phyloP scores from a whole-genome alignment of 2,329 filamentous ascomycete species.

The Exserohilum rostratum region DNA sequence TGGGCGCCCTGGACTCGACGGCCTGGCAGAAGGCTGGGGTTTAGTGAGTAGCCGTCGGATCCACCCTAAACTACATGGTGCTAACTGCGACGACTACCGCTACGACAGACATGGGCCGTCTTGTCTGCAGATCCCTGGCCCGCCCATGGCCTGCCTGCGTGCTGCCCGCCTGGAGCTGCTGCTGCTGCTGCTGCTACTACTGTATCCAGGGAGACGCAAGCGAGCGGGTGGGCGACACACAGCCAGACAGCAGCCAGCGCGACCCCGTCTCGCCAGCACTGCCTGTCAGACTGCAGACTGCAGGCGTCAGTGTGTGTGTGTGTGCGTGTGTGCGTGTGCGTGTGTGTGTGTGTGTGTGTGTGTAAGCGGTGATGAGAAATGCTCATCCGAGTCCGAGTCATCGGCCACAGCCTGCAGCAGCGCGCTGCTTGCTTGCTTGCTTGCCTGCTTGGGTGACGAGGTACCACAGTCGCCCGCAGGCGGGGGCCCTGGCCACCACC shows the following conservation, averaged over 20 bases:
- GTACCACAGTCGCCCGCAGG: too few relatives aligned
- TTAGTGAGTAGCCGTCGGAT: slow-evolving; percentile 30
- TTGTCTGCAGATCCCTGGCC: slow-evolving; percentile 28
- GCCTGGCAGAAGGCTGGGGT: slow-evolving; percentile 37
- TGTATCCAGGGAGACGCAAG: slow-evolving; percentile 2
- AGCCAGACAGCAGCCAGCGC: too few relatives aligned
- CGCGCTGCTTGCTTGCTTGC: too few relatives aligned
- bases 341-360: too few relatives aligned
- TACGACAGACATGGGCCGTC: slow-evolving; percentile 16
- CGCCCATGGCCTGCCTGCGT: not conserved
- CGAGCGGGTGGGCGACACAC: too few relatives aligned
- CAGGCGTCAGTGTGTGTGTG: too few relatives aligned
- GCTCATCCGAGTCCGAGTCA: slow-evolving; percentile 10
- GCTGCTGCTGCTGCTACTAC: too few relatives aligned
- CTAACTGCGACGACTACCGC: too few relatives aligned
- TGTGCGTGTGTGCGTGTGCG: too few relatives aligned
- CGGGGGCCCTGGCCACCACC: too few relatives aligned
- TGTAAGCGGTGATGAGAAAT: slow-evolving; percentile 15
- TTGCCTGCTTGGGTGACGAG: too few relatives aligned
- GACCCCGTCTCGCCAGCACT: too few relatives aligned
- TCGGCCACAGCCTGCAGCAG: slow-evolving; percentile 21
- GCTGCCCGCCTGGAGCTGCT: not conserved
- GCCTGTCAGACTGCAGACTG: slow-evolving; percentile 23
- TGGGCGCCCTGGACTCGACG: slow-evolving; percentile 27
- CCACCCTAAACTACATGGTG: slow-evolving; percentile 26